phyloP scores from a whole-genome alignment of 192 early-diverging fungal genomes.

The Rhizophagus sp. region DNA sequence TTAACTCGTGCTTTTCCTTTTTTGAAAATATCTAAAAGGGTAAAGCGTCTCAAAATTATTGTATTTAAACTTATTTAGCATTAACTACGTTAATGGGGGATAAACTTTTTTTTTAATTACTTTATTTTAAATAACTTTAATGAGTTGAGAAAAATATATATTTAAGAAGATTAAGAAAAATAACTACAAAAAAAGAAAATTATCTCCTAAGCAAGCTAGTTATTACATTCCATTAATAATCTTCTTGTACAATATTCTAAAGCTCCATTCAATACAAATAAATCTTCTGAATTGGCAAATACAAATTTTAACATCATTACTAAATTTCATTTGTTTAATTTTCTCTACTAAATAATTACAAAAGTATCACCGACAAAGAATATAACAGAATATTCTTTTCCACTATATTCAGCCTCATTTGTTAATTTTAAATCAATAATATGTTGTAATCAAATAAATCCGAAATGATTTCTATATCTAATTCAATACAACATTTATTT shows the following conservation, averaged over 20 bases:
- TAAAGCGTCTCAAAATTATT: too few species aligned
- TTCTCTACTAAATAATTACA: not conserved
- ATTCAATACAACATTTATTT: not conserved
- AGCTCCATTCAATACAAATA: not conserved
- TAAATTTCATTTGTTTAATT: not conserved
- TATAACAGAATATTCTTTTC: not conserved
- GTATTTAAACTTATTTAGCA: too few species aligned
- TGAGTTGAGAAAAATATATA: not conserved
- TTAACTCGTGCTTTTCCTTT: too few species aligned
- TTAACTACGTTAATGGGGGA: too few species aligned
- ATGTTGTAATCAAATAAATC: not conserved
- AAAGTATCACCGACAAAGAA: not conserved
- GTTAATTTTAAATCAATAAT: not conserved
- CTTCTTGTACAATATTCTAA: not conserved
- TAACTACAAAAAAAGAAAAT: not conserved
- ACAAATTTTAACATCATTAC: not conserved
- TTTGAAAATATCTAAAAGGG: too few species aligned
- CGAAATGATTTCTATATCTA: not conserved
- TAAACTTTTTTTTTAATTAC: too few species aligned
- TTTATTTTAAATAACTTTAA: too few species aligned
- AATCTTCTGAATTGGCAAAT: not conserved
- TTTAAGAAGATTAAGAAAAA: not conserved
- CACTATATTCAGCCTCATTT: not conserved
- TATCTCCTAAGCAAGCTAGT: not conserved
- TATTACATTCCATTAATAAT: not conserved